Evolutionary conservation across 2,329 filamentous ascomycete genomes (phyloP), one percentile per base, ranked within the genome.

Genomic region (Xylaria sp.): DNA sequence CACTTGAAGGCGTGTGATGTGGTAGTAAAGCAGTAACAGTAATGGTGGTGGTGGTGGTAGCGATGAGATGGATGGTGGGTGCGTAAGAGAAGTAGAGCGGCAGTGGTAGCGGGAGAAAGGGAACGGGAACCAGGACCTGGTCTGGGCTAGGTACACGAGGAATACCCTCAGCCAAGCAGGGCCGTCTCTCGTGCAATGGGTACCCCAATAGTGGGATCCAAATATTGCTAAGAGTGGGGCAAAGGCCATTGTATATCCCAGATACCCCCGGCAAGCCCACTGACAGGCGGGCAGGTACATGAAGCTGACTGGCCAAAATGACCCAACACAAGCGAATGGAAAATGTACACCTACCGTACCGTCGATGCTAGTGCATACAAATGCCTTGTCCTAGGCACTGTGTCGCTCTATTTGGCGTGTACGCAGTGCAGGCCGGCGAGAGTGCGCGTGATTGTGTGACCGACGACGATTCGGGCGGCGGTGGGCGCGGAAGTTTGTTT

Each of bases 181-280:
- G 68, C 74, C 74, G 68, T 73, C 74, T 67, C 74, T 74, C 71
- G 70, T 75, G 74, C 73, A 72, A 73, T 74, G 71, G 69, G 71
- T 73, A 66, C 69, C 71, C 75, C 75, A 77, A 77, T 77, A 76
- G 74, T 76, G 74, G 72, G 73, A 74, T 73, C 73, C 60, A 68
- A 77, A 77, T 77, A 77, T 76, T 77, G 73, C 68, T 42, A 77
- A 73, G 75, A 72, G 75, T 76, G 76, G 77, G 69, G 54, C 57
- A 32, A 21, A 25, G 54, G 54, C 64, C 60, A 70, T 68, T 68
- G 63, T 69, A 65, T 69, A 63, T 62, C 65, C 62, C 57, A 68
- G 62, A 65, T 25, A 61, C 23, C 64, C 65, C 66, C 35, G 66
- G 65, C 51, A 65, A 60, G 58, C 65, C 62, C 65, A 69, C 65